phyloP scores from a whole-genome alignment of 164 flowering plant genomes.

The Piper betle region DNA sequence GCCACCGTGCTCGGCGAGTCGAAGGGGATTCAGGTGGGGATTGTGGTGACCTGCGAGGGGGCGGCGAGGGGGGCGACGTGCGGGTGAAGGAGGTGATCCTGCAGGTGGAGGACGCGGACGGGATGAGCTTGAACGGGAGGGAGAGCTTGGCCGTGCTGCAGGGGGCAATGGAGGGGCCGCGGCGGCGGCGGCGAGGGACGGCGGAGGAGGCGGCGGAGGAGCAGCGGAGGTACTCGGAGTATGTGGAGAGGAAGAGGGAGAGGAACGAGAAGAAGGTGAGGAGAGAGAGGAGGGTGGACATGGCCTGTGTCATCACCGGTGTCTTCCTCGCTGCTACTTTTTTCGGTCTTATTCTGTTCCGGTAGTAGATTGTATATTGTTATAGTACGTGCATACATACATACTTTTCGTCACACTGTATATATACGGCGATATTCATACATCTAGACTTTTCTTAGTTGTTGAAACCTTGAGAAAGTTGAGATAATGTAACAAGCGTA shows the following conservation, averaged over 20 bases:
- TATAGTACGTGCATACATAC: too few species aligned
- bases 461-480: too few species aligned
- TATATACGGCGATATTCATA: too few species aligned
- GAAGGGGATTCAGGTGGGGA: slow-evolving; percentile 21
- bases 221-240: slow-evolving; percentile 19
- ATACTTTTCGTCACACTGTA: too few species aligned
- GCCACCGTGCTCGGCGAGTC: slow-evolving; percentile 4
- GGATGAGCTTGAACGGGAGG: slow-evolving; percentile 38
- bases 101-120: slow-evolving; percentile 64
- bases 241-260: slow-evolving; percentile 20
- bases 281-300: slow-evolving; percentile 27
- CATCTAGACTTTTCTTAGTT: too few species aligned
- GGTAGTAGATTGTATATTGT: too few species aligned
- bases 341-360: too few species aligned
- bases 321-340: too few species aligned
- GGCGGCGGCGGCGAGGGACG: slow-evolving; percentile 6
- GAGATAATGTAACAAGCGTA: too few species aligned
- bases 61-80: slow-evolving; percentile 27
- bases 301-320: too few species aligned
- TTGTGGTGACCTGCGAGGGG: slow-evolving; percentile 30
- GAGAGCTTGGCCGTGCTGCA: slow-evolving; percentile 39
- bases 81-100: slow-evolving; percentile 54
- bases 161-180: slow-evolving; percentile 15
- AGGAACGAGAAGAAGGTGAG: slow-evolving; percentile 18
- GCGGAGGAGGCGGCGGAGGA: slow-evolving; percentile 16